phyloP scores from a whole-genome alignment of 257 asterid species.

The Solanum tarijense region DNA sequence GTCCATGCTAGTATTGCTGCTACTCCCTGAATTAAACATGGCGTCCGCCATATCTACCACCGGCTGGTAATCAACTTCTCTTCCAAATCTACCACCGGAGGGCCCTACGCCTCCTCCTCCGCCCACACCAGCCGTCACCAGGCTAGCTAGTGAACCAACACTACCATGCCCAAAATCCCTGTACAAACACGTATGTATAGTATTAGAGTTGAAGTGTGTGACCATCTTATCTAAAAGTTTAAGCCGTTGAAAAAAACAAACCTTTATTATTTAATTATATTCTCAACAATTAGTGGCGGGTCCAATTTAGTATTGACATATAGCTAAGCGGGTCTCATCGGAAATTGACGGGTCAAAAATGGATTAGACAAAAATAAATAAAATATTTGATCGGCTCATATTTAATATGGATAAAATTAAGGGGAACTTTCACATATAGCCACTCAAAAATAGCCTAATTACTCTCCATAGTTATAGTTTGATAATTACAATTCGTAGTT shows the following conservation, averaged over 20 bases:
- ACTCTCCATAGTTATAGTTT: too few relatives aligned
- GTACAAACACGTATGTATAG: not conserved
- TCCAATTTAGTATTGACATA: not conserved
- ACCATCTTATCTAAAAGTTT: too few relatives aligned
- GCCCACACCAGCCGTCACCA: not conserved
- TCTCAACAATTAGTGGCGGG: not conserved
- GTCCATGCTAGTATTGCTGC: conserved; percentile 67
- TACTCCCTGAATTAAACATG: conserved; percentile 78
- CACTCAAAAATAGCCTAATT: too few relatives aligned
- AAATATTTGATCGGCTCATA: not conserved
- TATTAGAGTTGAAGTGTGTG: too few relatives aligned
- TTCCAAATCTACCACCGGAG: conserved; percentile 9
- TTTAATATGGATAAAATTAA: not conserved
- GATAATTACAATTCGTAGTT: too few relatives aligned
- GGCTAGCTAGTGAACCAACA: not conserved
- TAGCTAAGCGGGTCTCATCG: not conserved
- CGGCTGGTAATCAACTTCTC: conserved; percentile 25
- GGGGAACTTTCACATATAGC: too few relatives aligned
- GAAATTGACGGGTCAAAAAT: not conserved
- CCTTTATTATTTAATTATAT: too few relatives aligned
- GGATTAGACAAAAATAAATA: not conserved
- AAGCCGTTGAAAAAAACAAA: too few relatives aligned
- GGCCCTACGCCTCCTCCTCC: conserved; percentile 13
- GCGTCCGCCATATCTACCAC: conserved; percentile 81
- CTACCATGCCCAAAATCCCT: not conserved